phyloP scores from a whole-genome alignment of 257 asterid genomes.

The Craterostigma plantagineum region DNA sequence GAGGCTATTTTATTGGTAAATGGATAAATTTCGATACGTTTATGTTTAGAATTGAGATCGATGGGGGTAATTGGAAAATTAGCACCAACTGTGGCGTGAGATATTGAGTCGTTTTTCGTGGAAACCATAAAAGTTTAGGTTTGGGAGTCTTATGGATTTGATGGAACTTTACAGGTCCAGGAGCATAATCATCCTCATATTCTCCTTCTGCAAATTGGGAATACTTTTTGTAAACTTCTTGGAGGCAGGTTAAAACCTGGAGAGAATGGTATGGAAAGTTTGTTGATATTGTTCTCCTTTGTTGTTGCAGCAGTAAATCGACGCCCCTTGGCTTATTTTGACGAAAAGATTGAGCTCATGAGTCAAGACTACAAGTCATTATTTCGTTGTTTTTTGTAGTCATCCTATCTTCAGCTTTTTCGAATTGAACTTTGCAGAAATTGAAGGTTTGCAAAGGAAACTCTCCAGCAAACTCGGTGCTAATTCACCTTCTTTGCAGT shows the following conservation, averaged over 20 bases:
- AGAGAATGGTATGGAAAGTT: slow-evolving; percentile 53
- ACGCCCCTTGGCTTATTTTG: background rate
- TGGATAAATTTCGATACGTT: background rate
- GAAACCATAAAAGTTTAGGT: too few relatives aligned
- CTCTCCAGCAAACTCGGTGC: slow-evolving; percentile 94
- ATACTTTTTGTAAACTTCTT: slow-evolving; percentile 95
- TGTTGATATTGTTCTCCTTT: too few relatives aligned
- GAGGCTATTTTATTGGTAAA: slow-evolving; percentile 79
- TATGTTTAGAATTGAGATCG: too few relatives aligned
- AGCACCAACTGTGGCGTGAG: too few relatives aligned
- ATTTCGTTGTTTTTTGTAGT: background rate
- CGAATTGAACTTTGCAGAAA: slow-evolving; percentile 21
- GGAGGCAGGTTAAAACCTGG: slow-evolving; percentile 99
- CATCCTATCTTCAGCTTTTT: background rate
- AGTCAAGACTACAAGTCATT: too few relatives aligned
- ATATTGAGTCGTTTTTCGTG: too few relatives aligned
- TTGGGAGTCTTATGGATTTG: too few relatives aligned
- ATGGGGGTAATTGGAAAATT: too few relatives aligned
- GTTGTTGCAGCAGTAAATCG: too few relatives aligned
- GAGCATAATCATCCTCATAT: slow-evolving; percentile 98
- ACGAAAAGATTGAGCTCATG: too few relatives aligned
- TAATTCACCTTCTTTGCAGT: slow-evolving; percentile 33
- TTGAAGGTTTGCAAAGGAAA: slow-evolving; percentile 92
- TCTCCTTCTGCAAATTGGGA: slow-evolving; percentile 93
- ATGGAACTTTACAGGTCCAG: slow-evolving; percentile 43